Evolutionary conservation across 2,329 filamentous ascomycete species (phyloP), one percentile per base, ranked within the genome.

Genomic region (Clonostachys rhizophaga): DNA sequence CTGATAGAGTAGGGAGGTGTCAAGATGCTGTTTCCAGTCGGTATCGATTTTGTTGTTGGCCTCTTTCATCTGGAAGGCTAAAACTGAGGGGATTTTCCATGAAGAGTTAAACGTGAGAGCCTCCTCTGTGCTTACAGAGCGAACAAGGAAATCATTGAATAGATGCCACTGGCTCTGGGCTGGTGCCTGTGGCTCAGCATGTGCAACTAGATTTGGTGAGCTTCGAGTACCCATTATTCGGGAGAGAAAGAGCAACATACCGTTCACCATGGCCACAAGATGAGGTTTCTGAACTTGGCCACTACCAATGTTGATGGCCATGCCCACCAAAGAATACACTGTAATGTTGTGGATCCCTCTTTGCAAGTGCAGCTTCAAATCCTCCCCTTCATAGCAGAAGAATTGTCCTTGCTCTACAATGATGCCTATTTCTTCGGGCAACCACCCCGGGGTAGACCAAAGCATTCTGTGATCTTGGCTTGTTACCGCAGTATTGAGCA

Each of bases 81-180:
- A 71, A 6, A 97, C 86, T 12, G 89, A 91, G 1, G 94, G 94
- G 44, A 90, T 76, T 70, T 97, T 99, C 94, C 94, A 99, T 16
- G 84, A 79, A 5, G 90, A 83, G 51, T 92, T 91, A 65, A 97
- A 99, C 20, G 86, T 84, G 16, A 97, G 73, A 1, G 92, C 95
- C 62, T 99, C 92, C 51, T 91, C 85, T 30, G 81, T 79, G 34
- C 85, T 81, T 14, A 96, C 81, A 10, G 86, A 84, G 12, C 88
- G 83, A 18, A 99, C 95, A 35, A 96, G 70, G 59, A 99, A 99
- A 67, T 99, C 94, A 57, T 99, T 99, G 71, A 99, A 96, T 2
- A 99, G 69, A 66, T 97, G 90, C 95, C 95, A 99, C 56, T 86
- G 85, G 58, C 81, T 86, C 52, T 83, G 77, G 5, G 71, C 72